Evolutionary conservation across 805 yeast species (phyloP).

Genomic region (Saccharomyces mikatae): DNA sequence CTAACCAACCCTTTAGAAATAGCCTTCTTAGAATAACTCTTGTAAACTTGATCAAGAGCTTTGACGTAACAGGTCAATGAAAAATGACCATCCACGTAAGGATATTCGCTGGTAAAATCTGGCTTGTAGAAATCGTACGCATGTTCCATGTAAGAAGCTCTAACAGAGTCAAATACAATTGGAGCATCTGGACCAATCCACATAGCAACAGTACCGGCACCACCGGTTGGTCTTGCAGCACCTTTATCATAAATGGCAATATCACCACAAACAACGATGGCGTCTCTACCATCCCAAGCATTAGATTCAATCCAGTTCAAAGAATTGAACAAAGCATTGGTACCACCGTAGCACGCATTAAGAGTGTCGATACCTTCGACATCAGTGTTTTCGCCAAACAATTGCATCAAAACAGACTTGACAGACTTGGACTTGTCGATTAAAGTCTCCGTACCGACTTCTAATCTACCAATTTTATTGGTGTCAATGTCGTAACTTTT

Average conservation of each 20-base stretch:
- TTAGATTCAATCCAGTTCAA: slow-evolving; percentile 94
- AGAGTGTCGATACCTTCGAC: slow-evolving; percentile 93
- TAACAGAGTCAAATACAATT: slow-evolving; percentile 76
- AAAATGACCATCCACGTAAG: slow-evolving; percentile 95
- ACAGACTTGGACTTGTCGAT: slow-evolving; percentile 95
- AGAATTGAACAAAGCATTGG: slow-evolving; percentile 87
- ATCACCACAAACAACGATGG: slow-evolving; percentile 94
- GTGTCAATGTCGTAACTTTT: slow-evolving; percentile 79
- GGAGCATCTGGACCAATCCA: slow-evolving; percentile 98
- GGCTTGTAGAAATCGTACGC: slow-evolving; percentile 98
- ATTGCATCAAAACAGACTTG: slow-evolving; percentile 90
- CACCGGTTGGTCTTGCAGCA: slow-evolving; percentile 98
- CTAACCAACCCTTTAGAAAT: slow-evolving; percentile 40
- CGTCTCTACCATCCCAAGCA: slow-evolving; percentile 97
- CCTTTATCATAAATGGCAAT: slow-evolving; percentile 96
- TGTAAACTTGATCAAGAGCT: slow-evolving; percentile 84
- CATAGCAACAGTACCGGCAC: slow-evolving; percentile 94
- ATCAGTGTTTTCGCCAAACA: slow-evolving; percentile 73
- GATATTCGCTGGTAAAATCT: slow-evolving; percentile 91
- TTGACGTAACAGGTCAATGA: slow-evolving; percentile 89
- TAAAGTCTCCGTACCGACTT: slow-evolving; percentile 96
- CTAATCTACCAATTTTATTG: slow-evolving; percentile 79
- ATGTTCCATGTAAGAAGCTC: slow-evolving; percentile 93
- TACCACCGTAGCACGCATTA: slow-evolving; percentile 98
- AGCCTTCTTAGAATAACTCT: slow-evolving; percentile 71